Conservation (phyloP, 2,329 filamentous ascomycete species). For the Botryotinia narcissicola region DNA sequence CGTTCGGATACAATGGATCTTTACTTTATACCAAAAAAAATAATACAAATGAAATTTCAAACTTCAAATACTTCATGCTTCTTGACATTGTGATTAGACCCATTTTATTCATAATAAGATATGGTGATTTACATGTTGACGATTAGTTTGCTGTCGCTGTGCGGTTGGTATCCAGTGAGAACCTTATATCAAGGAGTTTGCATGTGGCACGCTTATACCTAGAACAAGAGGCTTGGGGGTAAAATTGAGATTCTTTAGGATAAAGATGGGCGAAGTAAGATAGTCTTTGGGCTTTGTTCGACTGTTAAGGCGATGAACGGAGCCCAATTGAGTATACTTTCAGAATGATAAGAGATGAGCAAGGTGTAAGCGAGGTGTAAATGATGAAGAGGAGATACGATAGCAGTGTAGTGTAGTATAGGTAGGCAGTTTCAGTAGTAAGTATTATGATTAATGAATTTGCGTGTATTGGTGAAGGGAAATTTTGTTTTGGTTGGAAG, state of each 20-base stretch:
- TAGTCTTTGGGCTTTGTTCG: not conserved
- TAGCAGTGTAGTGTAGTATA: too few relatives aligned
- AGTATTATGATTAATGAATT: not conserved
- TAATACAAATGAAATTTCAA: conserved; percentile 17
- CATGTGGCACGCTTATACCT: not conserved
- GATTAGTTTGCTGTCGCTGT: not conserved
- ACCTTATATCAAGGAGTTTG: not conserved
- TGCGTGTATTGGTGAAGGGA: too few relatives aligned
- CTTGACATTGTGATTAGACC: not conserved
- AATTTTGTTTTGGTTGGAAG: too few relatives aligned
- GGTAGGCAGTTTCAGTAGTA: not conserved
- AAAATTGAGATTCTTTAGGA: not conserved
- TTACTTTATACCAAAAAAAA: conserved; percentile 15
- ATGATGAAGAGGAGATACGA: not conserved
- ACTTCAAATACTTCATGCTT: not conserved
- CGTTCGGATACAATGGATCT: conserved; percentile 21
- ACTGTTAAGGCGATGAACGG: not conserved
- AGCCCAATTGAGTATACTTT: not conserved
- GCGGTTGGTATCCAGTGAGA: too few relatives aligned
- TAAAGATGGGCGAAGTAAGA: not conserved
- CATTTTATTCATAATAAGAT: too few relatives aligned
- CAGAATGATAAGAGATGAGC: not conserved
- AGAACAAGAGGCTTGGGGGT: not conserved
- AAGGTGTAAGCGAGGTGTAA: not conserved
- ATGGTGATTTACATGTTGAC: not conserved